A percentile compares a stretch with the other conserved stretches of the same genome.
Evolutionary conservation across 768 basidiomycete genomes (phyloP).

Genomic region (Pilatotrama ljubarskyi): DNA sequence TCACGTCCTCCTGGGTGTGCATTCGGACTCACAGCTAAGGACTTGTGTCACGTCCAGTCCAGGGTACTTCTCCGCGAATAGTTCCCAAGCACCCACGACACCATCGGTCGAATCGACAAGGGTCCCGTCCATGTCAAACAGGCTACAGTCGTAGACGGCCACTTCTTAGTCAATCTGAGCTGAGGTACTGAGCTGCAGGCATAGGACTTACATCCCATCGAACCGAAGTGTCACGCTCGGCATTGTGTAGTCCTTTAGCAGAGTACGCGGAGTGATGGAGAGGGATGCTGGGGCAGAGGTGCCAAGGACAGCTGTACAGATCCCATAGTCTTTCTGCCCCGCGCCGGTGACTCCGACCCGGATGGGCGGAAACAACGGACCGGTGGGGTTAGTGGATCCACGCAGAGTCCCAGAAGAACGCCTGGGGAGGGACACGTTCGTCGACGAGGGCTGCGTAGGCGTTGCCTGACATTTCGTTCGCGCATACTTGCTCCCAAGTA

Average conservation of each 20-base stretch:
- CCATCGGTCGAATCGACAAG: slow-evolving; percentile 82
- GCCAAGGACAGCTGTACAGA: too few species aligned
- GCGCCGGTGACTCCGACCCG: slow-evolving; percentile 8
- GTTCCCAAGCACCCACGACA: slow-evolving; percentile 80
- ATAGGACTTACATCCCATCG: slow-evolving; percentile 39
- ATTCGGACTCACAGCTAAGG: slow-evolving; percentile 53
- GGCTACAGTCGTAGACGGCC: slow-evolving; percentile 37
- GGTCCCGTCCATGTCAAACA: slow-evolving; percentile 87
- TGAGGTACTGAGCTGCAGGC: not conserved
- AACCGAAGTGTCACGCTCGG: slow-evolving; percentile 37
- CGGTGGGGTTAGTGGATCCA: not conserved
- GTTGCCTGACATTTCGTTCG: too few species aligned
- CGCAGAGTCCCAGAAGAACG: too few species aligned
- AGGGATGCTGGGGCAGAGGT: not conserved
- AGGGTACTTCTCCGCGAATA: slow-evolving; percentile 72
- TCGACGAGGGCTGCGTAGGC: too few species aligned
- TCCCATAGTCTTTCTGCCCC: not conserved
- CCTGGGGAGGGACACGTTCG: too few species aligned
- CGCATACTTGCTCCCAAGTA: too few species aligned
- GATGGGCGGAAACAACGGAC: not conserved
- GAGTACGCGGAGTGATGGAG: too few species aligned
- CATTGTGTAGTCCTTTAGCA: slow-evolving; percentile 25
- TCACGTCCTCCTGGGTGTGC: not conserved
- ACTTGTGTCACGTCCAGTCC: slow-evolving; percentile 58
- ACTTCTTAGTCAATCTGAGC: not conserved